Conservation (phyloP, 441 rosid species). For the Brassica balearica region DNA sequence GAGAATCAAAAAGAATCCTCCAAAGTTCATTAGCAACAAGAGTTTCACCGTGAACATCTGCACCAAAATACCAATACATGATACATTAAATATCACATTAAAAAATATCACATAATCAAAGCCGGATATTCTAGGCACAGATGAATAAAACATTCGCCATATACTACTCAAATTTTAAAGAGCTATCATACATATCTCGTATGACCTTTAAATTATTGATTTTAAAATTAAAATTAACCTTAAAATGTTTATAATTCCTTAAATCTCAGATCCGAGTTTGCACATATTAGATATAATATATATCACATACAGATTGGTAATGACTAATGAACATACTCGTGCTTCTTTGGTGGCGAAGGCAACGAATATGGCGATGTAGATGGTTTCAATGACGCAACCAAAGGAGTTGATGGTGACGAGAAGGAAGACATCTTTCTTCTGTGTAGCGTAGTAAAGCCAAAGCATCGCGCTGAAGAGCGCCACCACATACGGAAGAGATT, state of each 20-base stretch:
- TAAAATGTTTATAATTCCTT: not conserved
- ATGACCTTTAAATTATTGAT: not conserved
- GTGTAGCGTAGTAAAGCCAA: slow-evolving; percentile 61
- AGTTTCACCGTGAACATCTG: slow-evolving; percentile 57
- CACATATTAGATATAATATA: not conserved
- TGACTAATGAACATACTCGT: slow-evolving; percentile 45
- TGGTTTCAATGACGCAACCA: slow-evolving; percentile 59
- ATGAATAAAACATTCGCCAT: not conserved
- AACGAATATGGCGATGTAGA: slow-evolving; percentile 53
- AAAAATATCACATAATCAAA: not conserved
- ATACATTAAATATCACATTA: no score
- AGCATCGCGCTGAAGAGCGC: slow-evolving; percentile 58
- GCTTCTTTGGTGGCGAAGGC: slow-evolving; percentile 54
- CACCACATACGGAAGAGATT: slow-evolving; percentile 56
- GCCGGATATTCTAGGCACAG: not conserved
- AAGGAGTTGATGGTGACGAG: slow-evolving; percentile 58
- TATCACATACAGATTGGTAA: not conserved
- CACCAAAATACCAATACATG: slow-evolving; percentile 12
- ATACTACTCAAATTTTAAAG: not conserved
- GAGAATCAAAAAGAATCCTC: slow-evolving; percentile 51
- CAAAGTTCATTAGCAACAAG: slow-evolving; percentile 50
- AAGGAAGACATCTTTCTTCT: slow-evolving; percentile 52
- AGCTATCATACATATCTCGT: not conserved
- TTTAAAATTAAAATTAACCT: not conserved
- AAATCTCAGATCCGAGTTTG: not conserved